Base-by-base conservation (phyloP, 805 yeast species). In the Saturnispora gosingensis region DNA sequence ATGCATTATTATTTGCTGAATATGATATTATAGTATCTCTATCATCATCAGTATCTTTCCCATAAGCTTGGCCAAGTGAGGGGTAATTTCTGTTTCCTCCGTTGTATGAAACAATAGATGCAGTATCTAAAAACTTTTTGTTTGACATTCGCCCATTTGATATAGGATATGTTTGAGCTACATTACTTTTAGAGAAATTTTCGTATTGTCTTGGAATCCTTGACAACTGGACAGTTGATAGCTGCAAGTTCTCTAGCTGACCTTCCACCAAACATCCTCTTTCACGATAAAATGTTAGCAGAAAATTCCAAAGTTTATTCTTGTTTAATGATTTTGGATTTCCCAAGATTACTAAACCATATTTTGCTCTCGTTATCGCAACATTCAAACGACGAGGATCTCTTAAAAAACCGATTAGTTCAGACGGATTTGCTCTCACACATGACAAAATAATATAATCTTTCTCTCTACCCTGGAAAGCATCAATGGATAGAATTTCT, bases 261-360 rank as follows among this genome's bases (percentile, higher is more conserved):
- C 97, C 97, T 65, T 90, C 97, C 27, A 90, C 97, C 32, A 90
- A 71, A 67, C 95, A 85, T 1, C 95, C 95, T 51, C 77, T 78
- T 59, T 87, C 91, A 67, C 95, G 75, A 69, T 79, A 89, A 63
- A 88, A 95, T 45, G 79, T 67, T 58, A 90, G 71, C 53, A 90
- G 69, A 54, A 80, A 83, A 58, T 82, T 82, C 97, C 97, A 90
- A 55, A 90, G 69, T 11, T 73, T 66, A 65, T 86, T 85, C 53
- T 77, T 75, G 43, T 86, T 75, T 57, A 90, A 72, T 0, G 93
- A 79, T 55, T 83, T 72, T 9, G 96, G 95, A 63, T 89, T 88
- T 51, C 97, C 97, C 49, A 90, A 70, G 22, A 90, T 76, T 16
- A 86, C 74, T 56, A 88, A 66, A 5, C 96, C 96, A 62, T 80